These are phyloP conservation scores for Fragilaria crotonensis DNA, from an alignment of 108 stramenopile species.

Conservation along the genomic window DNA sequence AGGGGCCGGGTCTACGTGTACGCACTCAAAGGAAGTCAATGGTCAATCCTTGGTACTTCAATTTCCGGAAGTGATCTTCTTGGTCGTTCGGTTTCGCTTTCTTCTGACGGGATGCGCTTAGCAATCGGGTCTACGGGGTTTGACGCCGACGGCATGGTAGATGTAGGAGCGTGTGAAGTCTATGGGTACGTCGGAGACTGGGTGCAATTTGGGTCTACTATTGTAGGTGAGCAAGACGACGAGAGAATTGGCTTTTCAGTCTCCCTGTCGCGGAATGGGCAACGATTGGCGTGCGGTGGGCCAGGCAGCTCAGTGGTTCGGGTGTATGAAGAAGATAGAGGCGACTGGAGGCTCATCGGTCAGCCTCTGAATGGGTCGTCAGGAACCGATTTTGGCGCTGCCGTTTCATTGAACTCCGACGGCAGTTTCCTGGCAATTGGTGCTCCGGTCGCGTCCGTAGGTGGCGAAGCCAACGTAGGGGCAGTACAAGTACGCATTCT, in stretches of 20 bases:
- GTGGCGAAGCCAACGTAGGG: background rate
- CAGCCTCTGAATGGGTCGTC: background rate
- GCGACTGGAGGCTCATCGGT: background rate
- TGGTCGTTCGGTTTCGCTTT: conserved; percentile 8
- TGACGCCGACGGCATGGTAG: background rate
- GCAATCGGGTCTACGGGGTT: conserved; percentile 2
- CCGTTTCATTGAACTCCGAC: background rate
- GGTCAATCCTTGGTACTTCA: background rate
- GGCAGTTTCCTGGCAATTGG: conserved; percentile 3
- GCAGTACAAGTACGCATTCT: background rate
- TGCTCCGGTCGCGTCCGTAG: background rate
- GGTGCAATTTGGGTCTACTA: background rate
- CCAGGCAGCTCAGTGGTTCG: background rate
- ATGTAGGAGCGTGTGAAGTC: conserved; percentile 1
- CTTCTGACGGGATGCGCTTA: background rate
- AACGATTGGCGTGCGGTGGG: background rate
- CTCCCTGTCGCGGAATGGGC: background rate
- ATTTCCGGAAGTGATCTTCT: background rate
- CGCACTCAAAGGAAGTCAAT: too few relatives aligned
- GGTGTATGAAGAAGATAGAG: background rate
- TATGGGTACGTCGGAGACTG: background rate
- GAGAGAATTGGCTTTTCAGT: background rate
- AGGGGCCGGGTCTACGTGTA: too few relatives aligned
- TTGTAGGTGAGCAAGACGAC: background rate
- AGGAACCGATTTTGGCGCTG: background rate